phyloP scores from a whole-genome alignment of 495 filamentous ascomycete genomes.

The Pyrenula aspistea region DNA sequence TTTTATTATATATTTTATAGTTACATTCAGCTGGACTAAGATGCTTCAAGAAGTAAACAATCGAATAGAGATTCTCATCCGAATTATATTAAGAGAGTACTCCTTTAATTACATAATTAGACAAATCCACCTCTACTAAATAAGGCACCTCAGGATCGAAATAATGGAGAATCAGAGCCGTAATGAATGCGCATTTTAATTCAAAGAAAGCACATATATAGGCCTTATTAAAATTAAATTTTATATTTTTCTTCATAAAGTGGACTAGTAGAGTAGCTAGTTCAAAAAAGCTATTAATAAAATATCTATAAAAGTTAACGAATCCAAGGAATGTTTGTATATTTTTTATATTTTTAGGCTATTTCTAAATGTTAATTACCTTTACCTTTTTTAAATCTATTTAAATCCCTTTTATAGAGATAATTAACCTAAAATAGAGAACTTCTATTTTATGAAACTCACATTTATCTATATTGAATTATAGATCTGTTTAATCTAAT shows the following conservation, averaged over 20 bases:
- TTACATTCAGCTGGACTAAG: slow-evolving; percentile 7
- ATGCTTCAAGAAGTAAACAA: slow-evolving; percentile 8
- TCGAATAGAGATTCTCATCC: slow-evolving; percentile 1
- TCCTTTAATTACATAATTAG: slow-evolving; percentile 1
- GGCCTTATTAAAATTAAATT: too few species aligned
- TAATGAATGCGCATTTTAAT: slow-evolving; percentile 4
- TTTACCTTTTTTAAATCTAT: slow-evolving; percentile 5
- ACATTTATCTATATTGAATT: slow-evolving; percentile 7
- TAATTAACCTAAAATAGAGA: slow-evolving; percentile 6
- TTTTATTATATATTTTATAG: slow-evolving; percentile 15
- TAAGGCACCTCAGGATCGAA: slow-evolving; percentile 4
- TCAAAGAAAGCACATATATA: slow-evolving; percentile 4
- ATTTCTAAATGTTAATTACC: slow-evolving; percentile 15
- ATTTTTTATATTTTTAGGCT: slow-evolving; percentile 9
- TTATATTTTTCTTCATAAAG: slow-evolving; percentile 4
- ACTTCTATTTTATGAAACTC: slow-evolving; percentile 6
- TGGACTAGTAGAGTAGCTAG: slow-evolving; percentile 6
- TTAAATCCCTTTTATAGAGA: slow-evolving; percentile 3
- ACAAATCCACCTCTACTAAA: slow-evolving; percentile 7
- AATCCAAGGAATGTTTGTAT: slow-evolving; percentile 19
- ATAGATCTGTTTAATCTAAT: slow-evolving; percentile 2
- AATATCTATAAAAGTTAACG: slow-evolving; percentile 21
- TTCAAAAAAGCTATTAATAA: slow-evolving; percentile 14
- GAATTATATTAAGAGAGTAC: slow-evolving; percentile 5
- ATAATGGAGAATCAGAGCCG: slow-evolving; percentile 1